Conservation (phyloP, 2,329 filamentous ascomycete species). For the Moelleriella libera region DNA sequence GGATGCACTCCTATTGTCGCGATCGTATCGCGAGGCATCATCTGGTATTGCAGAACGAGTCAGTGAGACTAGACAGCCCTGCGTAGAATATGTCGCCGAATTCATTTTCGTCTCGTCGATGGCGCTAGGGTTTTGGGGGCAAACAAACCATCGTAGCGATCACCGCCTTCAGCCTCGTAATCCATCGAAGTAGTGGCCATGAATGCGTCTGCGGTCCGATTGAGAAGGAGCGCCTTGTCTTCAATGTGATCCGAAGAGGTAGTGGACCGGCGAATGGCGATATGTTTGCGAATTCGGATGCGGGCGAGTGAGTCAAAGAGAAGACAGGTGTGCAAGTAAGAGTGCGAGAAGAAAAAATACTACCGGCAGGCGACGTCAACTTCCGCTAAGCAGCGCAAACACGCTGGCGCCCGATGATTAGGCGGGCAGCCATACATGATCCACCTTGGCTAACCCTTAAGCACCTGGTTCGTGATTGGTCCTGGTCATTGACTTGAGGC, state of each 20-base stretch:
- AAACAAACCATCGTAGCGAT: slow-evolving; percentile 47
- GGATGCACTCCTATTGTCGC: slow-evolving; percentile 52
- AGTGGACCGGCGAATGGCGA: not conserved
- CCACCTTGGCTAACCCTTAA: not conserved
- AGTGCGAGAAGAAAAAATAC: slow-evolving; percentile 3
- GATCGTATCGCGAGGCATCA: slow-evolving; percentile 51
- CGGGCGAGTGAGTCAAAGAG: too few species aligned
- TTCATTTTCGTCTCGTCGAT: too few species aligned
- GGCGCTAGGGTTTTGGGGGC: not conserved
- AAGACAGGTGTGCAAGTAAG: not conserved
- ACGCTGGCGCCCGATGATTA: slow-evolving; percentile 5
- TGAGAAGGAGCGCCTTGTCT: not conserved
- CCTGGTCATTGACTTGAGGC: too few species aligned
- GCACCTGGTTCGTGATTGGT: too few species aligned
- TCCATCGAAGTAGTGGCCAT: slow-evolving; percentile 58
- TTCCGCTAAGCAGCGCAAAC: not conserved
- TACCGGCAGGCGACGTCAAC: not conserved
- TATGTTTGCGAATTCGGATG: too few species aligned
- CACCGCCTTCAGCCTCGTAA: slow-evolving; percentile 53
- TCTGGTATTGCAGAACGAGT: slow-evolving; percentile 23
- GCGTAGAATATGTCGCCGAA: too few species aligned
- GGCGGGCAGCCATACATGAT: slow-evolving; percentile 1
- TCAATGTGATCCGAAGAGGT: too few species aligned
- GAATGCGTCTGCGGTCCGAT: slow-evolving; percentile 4
- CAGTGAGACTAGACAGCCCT: too few species aligned